These are phyloP conservation scores for Stagonosporopsis cucurbitacearum DNA, from an alignment of 2,329 filamentous ascomycete genomes.

Conservation along the genomic window DNA sequence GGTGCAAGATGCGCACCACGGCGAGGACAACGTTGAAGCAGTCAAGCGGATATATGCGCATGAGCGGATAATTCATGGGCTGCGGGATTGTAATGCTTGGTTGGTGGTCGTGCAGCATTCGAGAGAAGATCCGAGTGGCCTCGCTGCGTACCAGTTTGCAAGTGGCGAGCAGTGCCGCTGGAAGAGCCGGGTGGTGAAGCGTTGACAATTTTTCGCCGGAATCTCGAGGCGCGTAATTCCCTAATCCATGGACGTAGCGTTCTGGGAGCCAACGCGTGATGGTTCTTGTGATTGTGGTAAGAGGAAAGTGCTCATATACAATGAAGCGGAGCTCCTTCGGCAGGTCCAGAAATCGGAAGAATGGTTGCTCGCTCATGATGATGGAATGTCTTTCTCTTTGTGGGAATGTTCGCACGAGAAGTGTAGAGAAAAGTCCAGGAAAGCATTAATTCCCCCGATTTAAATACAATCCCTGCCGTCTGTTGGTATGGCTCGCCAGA, in stretches of 20 bases:
- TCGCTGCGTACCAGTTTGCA: not conserved
- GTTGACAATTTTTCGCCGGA: not conserved
- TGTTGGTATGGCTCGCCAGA: not conserved
- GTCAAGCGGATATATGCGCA: not conserved
- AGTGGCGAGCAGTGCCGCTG: not conserved
- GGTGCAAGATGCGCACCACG: not conserved
- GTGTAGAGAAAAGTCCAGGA: not conserved
- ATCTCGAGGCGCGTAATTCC: not conserved
- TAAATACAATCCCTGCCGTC: not conserved
- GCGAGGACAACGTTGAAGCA: not conserved
- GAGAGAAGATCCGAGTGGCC: not conserved
- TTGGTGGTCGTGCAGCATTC: not conserved
- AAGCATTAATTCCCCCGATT: not conserved
- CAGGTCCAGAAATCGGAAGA: not conserved
- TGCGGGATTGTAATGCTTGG: not conserved
- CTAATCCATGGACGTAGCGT: not conserved
- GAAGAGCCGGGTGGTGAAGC: not conserved
- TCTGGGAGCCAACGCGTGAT: not conserved
- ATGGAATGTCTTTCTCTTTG: not conserved
- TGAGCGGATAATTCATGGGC: not conserved
- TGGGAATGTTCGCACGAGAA: not conserved
- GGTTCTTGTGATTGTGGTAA: not conserved
- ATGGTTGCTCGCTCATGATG: not conserved
- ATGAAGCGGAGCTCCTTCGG: not conserved
- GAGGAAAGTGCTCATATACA: not conserved